Conservation (phyloP, 495 filamentous ascomycete species). For the Ascodesmis nigricans region DNA sequence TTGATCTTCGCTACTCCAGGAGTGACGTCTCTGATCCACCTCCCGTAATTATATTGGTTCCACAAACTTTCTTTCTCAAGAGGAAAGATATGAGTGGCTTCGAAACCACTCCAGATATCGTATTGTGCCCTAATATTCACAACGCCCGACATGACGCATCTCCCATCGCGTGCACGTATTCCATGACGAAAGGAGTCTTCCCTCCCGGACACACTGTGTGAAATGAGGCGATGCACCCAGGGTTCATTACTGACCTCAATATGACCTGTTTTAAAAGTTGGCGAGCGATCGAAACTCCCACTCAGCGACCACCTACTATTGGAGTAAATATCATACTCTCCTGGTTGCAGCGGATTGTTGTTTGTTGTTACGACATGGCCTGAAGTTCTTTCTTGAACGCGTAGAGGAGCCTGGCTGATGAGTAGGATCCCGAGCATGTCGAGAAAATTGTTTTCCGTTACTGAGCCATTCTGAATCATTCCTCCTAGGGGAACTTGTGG, state of each 20-base stretch:
- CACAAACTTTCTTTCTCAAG: constrained; percentile 8
- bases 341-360: constrained; percentile 1
- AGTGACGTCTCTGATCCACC: constrained; percentile 12
- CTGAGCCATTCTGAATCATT: constrained; percentile 13
- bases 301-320: constrained; percentile 6
- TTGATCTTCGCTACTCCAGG: constrained; percentile 13
- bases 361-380: constrained; percentile 4
- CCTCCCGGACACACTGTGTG: constrained; percentile 8
- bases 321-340: constrained; percentile 8
- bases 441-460: constrained; percentile 18
- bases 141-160: constrained; percentile 12
- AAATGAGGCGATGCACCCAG: constrained; percentile 11
- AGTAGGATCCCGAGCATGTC: constrained; percentile 16
- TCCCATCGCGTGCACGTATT: constrained; percentile 11
- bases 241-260: constrained; percentile 9
- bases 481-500: constrained; percentile 13
- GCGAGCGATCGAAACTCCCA: background rate
- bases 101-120: constrained; percentile 6
- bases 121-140: constrained; percentile 5
- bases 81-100: constrained; percentile 13
- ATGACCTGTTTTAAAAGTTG: background rate
- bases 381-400: constrained; percentile 7
- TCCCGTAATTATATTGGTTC: constrained; percentile 5
- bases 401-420: constrained; percentile 6
- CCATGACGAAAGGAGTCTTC: constrained; percentile 11